Conservation (phyloP, 495 filamentous ascomycete genomes). For the Neurospora sp. region DNA sequence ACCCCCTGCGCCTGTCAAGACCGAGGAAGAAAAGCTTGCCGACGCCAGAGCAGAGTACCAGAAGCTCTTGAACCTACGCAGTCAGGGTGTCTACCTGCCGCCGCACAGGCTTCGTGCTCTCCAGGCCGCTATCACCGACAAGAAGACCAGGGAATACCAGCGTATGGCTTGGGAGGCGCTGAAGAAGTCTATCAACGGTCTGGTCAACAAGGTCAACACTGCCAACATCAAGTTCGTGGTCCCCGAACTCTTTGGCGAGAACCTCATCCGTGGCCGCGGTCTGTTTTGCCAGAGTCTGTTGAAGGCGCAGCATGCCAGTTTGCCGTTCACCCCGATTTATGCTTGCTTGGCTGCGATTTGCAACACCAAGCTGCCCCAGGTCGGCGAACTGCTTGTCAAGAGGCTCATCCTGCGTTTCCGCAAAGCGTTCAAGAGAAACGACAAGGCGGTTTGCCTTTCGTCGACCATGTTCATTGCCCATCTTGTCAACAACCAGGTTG, state of each 20-base stretch:
- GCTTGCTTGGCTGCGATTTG: constrained; percentile 92
- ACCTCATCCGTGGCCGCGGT: constrained; percentile 81
- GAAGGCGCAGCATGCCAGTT: constrained; percentile 94
- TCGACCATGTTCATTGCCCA: constrained; percentile 92
- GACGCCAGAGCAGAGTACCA: constrained; percentile 85
- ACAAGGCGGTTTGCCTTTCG: constrained; percentile 88
- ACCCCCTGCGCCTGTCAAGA: constrained; percentile 46
- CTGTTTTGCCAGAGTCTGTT: constrained; percentile 92
- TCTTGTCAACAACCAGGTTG: constrained; percentile 88
- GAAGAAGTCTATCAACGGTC: constrained; percentile 97
- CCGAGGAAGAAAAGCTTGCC: constrained; percentile 71
- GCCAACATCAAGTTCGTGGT: constrained; percentile 97
- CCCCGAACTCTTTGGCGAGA: constrained; percentile 89
- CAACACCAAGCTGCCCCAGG: constrained; percentile 92
- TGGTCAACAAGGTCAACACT: constrained; percentile 97
- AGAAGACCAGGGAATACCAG: constrained; percentile 92
- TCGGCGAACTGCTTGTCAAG: constrained; percentile 82
- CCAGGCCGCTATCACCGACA: constrained; percentile 95
- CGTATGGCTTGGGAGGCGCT: constrained; percentile 98
- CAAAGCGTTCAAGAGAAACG: constrained; percentile 92
- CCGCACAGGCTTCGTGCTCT: constrained; percentile 83
- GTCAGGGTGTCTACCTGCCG: constrained; percentile 92
- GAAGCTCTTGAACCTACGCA: constrained; percentile 79
- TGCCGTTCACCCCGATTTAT: constrained; percentile 92
- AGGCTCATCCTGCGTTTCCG: constrained; percentile 85